These are phyloP conservation scores for Vitis labrusca DNA, from an alignment of 164 flowering plant species.

Conservation along the genomic window DNA sequence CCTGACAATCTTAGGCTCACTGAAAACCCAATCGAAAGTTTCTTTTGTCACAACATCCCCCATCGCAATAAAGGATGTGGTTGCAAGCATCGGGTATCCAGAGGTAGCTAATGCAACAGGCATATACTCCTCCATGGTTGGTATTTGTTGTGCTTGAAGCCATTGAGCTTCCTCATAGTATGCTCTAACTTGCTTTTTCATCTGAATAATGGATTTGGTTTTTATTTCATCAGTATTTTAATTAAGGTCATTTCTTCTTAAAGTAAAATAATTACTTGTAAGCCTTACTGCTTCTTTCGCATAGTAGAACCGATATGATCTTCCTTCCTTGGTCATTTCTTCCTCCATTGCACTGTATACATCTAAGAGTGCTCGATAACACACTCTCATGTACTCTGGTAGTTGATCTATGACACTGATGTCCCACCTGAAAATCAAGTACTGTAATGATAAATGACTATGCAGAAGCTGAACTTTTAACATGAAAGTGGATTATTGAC, in stretches of 20 bases:
- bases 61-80: conserved; percentile 27
- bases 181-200: conserved; percentile 16
- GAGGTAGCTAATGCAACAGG: no score
- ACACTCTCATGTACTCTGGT: conserved; percentile 24
- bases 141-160: conserved; percentile 17
- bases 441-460: not conserved
- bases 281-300: conserved; percentile 22
- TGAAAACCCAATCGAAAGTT: conserved; percentile 26
- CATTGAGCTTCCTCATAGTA: conserved; percentile 34
- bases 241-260: not conserved
- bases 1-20: conserved; percentile 5
- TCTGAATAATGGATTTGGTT: conserved; percentile 11
- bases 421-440: conserved; percentile 23
- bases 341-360: conserved; percentile 23
- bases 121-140: conserved; percentile 34
- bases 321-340: conserved; percentile 18
- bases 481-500: no score
- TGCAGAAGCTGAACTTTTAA: not conserved
- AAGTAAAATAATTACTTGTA: not conserved
- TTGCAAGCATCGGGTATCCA: not conserved
- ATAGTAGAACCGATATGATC: conserved; percentile 6
- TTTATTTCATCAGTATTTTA: not conserved
- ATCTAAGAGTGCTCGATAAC: conserved; percentile 22
- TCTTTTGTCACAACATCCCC: conserved; percentile 30
- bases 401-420: conserved; percentile 9